Evolutionary conservation across 805 yeast genomes (phyloP).

Genomic region (Pichia cabralensis): DNA sequence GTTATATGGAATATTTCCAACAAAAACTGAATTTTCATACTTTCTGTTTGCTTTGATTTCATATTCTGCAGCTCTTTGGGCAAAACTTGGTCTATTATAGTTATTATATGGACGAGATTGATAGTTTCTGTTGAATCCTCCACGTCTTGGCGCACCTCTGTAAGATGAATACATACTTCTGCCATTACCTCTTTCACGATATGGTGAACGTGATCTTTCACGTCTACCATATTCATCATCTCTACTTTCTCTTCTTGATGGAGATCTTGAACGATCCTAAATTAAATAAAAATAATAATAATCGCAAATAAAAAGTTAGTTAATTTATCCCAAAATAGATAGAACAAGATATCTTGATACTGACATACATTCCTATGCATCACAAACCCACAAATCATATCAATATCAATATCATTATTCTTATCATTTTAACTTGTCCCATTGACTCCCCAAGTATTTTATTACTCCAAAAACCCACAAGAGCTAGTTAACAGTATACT

Average conservation of each 20-base stretch:
- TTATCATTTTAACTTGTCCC: too few relatives aligned
- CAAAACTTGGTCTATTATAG: constrained; percentile 21
- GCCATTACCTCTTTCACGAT: constrained; percentile 17
- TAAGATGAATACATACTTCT: constrained; percentile 6
- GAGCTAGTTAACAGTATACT: too few relatives aligned
- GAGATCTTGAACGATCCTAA: constrained; percentile 25
- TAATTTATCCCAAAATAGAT: background rate
- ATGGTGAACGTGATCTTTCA: constrained; percentile 25
- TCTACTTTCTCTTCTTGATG: constrained; percentile 19
- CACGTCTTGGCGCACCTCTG: constrained; percentile 11
- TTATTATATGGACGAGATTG: background rate
- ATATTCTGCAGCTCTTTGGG: constrained; percentile 22
- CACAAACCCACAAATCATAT: too few relatives aligned
- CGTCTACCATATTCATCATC: constrained; percentile 11
- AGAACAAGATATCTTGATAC: too few relatives aligned
- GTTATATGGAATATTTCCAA: constrained; percentile 65
- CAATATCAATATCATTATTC: too few relatives aligned
- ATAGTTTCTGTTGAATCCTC: constrained; percentile 15
- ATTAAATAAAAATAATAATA: background rate
- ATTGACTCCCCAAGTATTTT: too few relatives aligned
- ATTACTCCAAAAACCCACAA: too few relatives aligned
- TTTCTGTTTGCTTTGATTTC: constrained; percentile 41
- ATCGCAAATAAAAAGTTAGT: constrained; percentile 6
- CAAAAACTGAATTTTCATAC: constrained; percentile 58
- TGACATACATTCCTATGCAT: too few relatives aligned